Conservation (phyloP, 441 rosid species). For the Adansonia rubrostipa region DNA sequence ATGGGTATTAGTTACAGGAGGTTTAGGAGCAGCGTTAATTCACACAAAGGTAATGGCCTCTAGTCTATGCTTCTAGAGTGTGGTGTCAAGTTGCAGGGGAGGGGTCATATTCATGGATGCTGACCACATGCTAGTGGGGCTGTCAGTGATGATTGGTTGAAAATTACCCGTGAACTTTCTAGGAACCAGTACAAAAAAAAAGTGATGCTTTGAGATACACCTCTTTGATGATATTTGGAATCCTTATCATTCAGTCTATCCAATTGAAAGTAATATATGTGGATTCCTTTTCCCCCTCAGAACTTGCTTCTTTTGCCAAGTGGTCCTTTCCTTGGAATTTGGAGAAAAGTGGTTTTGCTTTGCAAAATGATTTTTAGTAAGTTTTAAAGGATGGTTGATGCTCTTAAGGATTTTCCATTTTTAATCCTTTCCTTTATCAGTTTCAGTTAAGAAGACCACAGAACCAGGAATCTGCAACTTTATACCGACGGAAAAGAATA, state of each 20-base stretch:
- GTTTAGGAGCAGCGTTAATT: no score
- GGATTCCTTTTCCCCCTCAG: conserved; percentile 15
- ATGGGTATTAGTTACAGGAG: no score
- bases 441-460: not conserved
- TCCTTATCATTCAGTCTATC: conserved; percentile 46
- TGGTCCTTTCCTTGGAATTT: conserved; percentile 51
- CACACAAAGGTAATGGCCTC: no score
- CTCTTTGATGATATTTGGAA: conserved; percentile 34
- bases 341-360: conserved; percentile 25
- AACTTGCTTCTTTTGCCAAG: conserved; percentile 31
- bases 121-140: conserved; percentile 43
- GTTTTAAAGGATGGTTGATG: conserved; percentile 1
- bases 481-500: conserved; percentile 4
- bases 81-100: conserved; percentile 39
- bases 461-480: conserved; percentile 37
- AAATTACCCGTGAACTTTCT: conserved; percentile 43
- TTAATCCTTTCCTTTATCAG: not conserved
- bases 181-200: conserved; percentile 46
- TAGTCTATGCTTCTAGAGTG: no score
- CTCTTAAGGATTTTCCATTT: not conserved
- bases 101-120: conserved; percentile 40
- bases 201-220: conserved; percentile 37
- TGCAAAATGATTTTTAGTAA: not conserved
- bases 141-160: conserved; percentile 63
- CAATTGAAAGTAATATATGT: conserved; percentile 33